Base-by-base conservation (phyloP, 1,284 basidiomycete species). In the Ustilago trichophora region DNA sequence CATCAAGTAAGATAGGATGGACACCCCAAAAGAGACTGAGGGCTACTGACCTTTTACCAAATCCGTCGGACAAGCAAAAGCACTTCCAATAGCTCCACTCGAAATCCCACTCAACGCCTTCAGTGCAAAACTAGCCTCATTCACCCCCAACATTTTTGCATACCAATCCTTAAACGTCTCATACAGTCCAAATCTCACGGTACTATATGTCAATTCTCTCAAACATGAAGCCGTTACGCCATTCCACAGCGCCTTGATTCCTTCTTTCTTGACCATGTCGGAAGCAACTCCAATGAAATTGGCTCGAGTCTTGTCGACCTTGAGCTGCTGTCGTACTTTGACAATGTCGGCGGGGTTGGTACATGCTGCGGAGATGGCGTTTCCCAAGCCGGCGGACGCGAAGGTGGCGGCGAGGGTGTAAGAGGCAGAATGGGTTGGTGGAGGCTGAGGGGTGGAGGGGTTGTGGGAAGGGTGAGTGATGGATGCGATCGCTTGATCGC, bases 301-400 rank as follows among this genome's bases (percentile, higher is more conserved):
- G 41, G 60, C 47, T 3, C 65, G 60, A 12, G 52, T 36, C 31
- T 54, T 58, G 40, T 64, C 54, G 18, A 56, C 31, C 15, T 64
- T 21, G 27, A 76, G 65, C 55, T 76, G 74, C 35, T 76, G 74
- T 3, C 74, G 69, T 12, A 76, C 73, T 35, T 76, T 76, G 43
- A 75, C 43, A 19, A 75, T 63, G 57, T 76, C 73, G n/a, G 59
- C 51, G 12, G 72, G 69, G 35, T 76, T 76, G 12, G 74, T 75
- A 32, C 36, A 72, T 35, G 57, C 48, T 21, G 72, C 74, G 0
- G 72, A 74, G 16, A 73, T 59, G 7, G 68, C 55, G 31, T 75
- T 75, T 42, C 60, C 72, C 2, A 76, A 29, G 10, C 72, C 68
- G 1, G 74, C 74, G 1, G 72, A 63, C 7, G 65, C 60, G 29